Conservation (phyloP, 1,284 basidiomycete species). For the Malassezia psittaci region DNA sequence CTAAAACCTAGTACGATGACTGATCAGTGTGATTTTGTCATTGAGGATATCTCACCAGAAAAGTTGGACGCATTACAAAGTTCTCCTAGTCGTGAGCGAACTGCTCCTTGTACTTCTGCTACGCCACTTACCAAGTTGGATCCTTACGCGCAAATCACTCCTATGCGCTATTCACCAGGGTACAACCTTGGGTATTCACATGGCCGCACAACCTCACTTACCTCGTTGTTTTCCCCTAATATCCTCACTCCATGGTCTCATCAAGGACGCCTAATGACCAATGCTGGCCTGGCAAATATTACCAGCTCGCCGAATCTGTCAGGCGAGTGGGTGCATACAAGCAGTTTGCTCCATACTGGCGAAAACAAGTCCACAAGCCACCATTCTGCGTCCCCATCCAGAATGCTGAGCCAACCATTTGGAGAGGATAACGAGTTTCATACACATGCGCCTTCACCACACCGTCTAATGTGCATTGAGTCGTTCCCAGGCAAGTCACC, state of each 20-base stretch:
- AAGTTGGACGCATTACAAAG: not conserved
- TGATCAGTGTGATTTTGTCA: conserved; percentile 36
- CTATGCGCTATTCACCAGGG: conserved; percentile 16
- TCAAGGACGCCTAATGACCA: conserved; percentile 11
- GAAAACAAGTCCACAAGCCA: not conserved
- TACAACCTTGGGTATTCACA: not conserved
- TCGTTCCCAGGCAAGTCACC: conserved; percentile 18
- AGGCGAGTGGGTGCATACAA: conserved; percentile 2
- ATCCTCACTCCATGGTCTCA: conserved; percentile 17
- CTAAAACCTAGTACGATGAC: conserved; percentile 2
- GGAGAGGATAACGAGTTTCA: not conserved
- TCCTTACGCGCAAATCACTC: conserved; percentile 12
- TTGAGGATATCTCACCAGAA: conserved; percentile 24
- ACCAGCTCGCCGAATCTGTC: conserved; percentile 12
- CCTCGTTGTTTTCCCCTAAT: conserved; percentile 13
- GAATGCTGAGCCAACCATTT: conserved; percentile 8
- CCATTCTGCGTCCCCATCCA: conserved; percentile 5
- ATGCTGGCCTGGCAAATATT: conserved; percentile 9
- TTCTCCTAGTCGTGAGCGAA: not conserved
- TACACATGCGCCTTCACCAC: conserved; percentile 3
- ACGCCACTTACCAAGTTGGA: conserved; percentile 16
- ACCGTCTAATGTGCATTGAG: conserved; percentile 13
- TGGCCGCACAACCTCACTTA: not conserved
- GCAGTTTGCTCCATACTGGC: not conserved
- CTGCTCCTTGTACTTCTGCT: not conserved